Evolutionary conservation across 1,284 basidiomycete genomes (phyloP).

Genomic region (Mycena citricolor): DNA sequence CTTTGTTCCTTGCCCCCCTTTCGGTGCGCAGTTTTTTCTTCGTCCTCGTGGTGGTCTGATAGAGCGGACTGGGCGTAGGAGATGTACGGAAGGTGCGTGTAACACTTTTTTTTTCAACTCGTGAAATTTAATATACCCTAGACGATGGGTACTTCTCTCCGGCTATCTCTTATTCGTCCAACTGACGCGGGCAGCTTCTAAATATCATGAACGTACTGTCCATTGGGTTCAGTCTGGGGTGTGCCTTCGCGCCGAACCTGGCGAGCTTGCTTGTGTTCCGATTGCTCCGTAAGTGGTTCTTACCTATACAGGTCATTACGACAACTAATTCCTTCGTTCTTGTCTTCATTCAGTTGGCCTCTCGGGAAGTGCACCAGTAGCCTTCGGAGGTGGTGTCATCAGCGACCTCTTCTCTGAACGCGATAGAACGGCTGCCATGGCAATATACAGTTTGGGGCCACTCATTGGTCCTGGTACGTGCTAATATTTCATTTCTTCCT

Average conservation of each 20-base stretch:
- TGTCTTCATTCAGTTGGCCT: constrained; percentile 38
- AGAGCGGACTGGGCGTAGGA: too few relatives aligned
- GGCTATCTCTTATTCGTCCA: not conserved
- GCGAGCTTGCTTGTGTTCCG: constrained; percentile 51
- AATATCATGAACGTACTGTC: constrained; percentile 55
- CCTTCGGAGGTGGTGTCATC: constrained; percentile 46
- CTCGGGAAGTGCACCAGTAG: constrained; percentile 43
- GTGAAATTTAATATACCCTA: not conserved
- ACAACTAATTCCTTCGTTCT: constrained; percentile 3
- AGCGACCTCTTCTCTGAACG: constrained; percentile 46
- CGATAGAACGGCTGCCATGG: constrained; percentile 48
- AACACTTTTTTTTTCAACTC: not conserved
- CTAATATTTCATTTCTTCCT: too few relatives aligned
- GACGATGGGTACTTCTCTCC: not conserved
- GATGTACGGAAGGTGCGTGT: not conserved
- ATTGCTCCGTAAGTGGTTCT: constrained; percentile 41
- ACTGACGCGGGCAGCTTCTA: constrained; percentile 38
- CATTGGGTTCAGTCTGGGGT: constrained; percentile 54
- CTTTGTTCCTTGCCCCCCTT: too few relatives aligned
- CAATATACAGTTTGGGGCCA: constrained; percentile 43
- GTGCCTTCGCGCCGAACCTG: constrained; percentile 48
- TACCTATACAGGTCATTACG: not conserved
- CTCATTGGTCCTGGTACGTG: constrained; percentile 38
- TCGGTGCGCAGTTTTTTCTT: not conserved
- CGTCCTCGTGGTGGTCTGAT: not conserved